A percentile compares a stretch with the other conserved stretches of the same genome.
Conservation (phyloP, 2,329 filamentous ascomycete species). For the Botrytis squamosa region DNA sequence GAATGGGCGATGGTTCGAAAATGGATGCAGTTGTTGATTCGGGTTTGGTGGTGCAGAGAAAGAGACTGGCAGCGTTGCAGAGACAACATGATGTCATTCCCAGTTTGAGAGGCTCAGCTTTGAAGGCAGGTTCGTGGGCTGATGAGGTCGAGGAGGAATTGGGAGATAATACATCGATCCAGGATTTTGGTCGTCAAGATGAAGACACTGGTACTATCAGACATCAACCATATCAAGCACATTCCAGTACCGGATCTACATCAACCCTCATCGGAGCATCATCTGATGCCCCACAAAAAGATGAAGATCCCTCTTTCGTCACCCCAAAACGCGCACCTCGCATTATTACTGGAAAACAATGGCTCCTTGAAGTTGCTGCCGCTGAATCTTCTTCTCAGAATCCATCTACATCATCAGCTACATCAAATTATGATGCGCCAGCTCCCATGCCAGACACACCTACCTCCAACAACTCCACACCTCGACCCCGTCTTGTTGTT, state of each 20-base stretch:
- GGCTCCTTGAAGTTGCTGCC: neutral
- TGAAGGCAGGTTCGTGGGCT: neutral
- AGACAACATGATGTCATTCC: neutral
- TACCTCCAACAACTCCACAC: neutral
- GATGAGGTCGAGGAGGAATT: neutral
- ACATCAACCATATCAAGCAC: too few relatives aligned
- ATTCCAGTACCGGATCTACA: neutral
- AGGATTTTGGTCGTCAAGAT: too few relatives aligned
- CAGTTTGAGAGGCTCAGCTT: neutral
- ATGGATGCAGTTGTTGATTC: neutral
- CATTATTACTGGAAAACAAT: slow-evolving; percentile 2
- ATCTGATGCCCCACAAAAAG: neutral
- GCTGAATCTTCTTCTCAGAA: neutral
- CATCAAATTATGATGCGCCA: neutral
- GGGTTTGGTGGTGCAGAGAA: neutral
- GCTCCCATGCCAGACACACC: neutral
- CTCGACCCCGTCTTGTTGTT: neutral
- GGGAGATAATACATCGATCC: neutral
- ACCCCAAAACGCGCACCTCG: neutral
- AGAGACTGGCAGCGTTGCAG: neutral
- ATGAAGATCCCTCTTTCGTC: neutral
- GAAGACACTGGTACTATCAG: neutral
- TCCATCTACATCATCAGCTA: neutral
- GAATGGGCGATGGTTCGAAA: neutral
- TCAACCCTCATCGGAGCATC: neutral